phyloP scores from a whole-genome alignment of 129 eudicot genomes.

The Flaveria ramosissima region DNA sequence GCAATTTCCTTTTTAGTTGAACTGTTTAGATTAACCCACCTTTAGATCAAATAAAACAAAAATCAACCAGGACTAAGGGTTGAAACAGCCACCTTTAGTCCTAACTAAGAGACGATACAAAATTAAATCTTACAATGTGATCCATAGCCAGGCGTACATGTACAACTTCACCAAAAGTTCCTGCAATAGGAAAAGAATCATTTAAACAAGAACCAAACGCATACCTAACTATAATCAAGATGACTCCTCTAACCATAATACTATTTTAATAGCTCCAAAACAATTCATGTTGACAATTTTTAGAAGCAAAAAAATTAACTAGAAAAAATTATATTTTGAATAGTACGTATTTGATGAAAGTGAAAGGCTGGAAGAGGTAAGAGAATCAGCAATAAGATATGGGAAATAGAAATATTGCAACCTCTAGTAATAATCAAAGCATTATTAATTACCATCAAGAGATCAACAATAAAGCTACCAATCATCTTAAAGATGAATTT shows the following conservation, averaged over 20 bases:
- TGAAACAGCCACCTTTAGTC: neutral
- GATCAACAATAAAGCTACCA: neutral
- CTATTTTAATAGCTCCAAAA: too few relatives aligned
- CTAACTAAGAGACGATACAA: neutral
- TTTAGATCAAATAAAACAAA: neutral
- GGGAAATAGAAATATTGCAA: too few relatives aligned
- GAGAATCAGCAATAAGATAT: too few relatives aligned
- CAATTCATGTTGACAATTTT: too few relatives aligned
- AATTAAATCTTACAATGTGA: conserved; percentile 50
- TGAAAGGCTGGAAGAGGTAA: too few relatives aligned
- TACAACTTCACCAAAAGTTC: conserved; percentile 80
- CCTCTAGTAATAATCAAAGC: too few relatives aligned
- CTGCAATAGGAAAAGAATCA: conserved; percentile 30
- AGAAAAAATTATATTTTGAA: too few relatives aligned
- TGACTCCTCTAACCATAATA: neutral
- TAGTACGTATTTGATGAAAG: too few relatives aligned
- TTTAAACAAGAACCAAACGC: neutral
- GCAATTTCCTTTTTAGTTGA: neutral
- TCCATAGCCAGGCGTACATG: conserved; percentile 76
- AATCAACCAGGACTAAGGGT: neutral
- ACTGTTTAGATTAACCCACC: neutral
- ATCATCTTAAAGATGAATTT: neutral
- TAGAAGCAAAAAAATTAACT: too few relatives aligned
- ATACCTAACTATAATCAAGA: neutral
- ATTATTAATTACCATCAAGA: neutral